Conservation (phyloP, 306 rosid species). For the Oxytropis ochrocephala region DNA sequence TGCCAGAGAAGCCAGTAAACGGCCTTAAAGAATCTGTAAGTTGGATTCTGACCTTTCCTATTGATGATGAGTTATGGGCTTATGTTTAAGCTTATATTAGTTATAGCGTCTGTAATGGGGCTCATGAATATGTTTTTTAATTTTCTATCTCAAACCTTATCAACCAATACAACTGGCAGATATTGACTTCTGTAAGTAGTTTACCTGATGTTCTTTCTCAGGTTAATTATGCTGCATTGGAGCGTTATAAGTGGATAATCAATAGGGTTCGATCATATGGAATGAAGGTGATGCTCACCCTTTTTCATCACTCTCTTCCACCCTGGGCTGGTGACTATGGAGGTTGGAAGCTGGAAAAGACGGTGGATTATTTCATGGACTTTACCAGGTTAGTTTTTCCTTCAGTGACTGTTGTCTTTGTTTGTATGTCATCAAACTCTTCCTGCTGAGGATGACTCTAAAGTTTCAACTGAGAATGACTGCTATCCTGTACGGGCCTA, state of each 20-base stretch:
- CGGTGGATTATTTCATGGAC: conserved; percentile 84
- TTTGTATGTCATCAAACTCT: conserved; percentile 5
- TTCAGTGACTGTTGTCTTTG: conserved; percentile 20
- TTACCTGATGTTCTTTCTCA: conserved; percentile 20
- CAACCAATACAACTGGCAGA: neutral
- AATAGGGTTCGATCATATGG: conserved; percentile 70
- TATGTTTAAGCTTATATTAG: neutral
- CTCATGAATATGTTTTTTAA: neutral
- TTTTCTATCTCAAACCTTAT: conserved; percentile 7
- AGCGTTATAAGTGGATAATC: conserved; percentile 93
- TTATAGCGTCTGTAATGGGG: neutral
- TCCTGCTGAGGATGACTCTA: neutral
- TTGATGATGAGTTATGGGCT: conserved; percentile 9
- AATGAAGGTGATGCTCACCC: conserved; percentile 97
- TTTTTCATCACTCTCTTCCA: conserved; percentile 95
- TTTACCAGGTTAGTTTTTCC: conserved; percentile 63
- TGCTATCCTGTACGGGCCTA: neutral
- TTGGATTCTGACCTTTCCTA: conserved; percentile 23
- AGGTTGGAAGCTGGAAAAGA: conserved; percentile 96
- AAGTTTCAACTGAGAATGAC: conserved; percentile 3
- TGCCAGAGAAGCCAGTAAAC: conserved; percentile 73
- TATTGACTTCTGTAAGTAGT: conserved; percentile 14
- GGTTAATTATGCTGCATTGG: conserved; percentile 94
- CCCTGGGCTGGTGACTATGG: conserved; percentile 96
- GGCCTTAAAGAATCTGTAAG: conserved; percentile 67